phyloP scores from a whole-genome alignment of 208 protist genomes.

The Zelonia costaricensis region DNA sequence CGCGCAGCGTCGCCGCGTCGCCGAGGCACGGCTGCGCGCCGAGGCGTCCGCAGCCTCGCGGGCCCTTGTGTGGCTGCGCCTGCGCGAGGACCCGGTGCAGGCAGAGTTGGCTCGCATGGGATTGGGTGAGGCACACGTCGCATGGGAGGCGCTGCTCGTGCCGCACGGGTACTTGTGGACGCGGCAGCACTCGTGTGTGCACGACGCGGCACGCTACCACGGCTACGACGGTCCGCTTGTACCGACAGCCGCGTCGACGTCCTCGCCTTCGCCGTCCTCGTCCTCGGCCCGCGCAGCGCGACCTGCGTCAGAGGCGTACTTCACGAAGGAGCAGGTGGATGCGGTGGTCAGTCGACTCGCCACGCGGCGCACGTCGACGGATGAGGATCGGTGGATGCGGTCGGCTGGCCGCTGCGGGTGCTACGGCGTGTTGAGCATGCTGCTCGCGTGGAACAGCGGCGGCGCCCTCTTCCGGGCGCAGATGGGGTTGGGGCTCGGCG shows the following conservation, averaged over 20 bases:
- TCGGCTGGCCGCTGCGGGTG: constrained; percentile 49
- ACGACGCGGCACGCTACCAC: constrained; percentile 35
- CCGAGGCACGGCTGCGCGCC: constrained; percentile 17
- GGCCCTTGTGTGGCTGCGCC: constrained; percentile 11
- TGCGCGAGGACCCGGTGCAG: constrained; percentile 22
- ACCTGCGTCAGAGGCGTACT: constrained; percentile 8
- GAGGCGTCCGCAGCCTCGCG: constrained; percentile 16
- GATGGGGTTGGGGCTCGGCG: constrained; percentile 74
- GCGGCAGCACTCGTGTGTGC: constrained; percentile 27
- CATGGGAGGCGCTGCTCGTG: constrained; percentile 33
- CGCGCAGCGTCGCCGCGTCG: constrained; percentile 15
- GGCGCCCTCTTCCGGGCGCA: constrained; percentile 47
- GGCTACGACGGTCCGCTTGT: constrained; percentile 25
- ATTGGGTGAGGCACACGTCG: constrained; percentile 18
- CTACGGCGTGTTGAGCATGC: constrained; percentile 62
- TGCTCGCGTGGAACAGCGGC: constrained; percentile 78
- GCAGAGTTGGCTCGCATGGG: constrained; percentile 29
- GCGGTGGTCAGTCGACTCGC: constrained; percentile 56
- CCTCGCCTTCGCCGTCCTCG: background rate
- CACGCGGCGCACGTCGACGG: constrained; percentile 37
- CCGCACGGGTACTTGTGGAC: constrained; percentile 42
- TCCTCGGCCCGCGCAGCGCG: background rate
- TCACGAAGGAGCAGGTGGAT: constrained; percentile 70
- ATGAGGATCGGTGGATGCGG: constrained; percentile 68
- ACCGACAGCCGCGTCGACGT: too few relatives aligned